Evolutionary conservation across 2,329 filamentous ascomycete species (phyloP).

Genomic region (Shiraia sp.): DNA sequence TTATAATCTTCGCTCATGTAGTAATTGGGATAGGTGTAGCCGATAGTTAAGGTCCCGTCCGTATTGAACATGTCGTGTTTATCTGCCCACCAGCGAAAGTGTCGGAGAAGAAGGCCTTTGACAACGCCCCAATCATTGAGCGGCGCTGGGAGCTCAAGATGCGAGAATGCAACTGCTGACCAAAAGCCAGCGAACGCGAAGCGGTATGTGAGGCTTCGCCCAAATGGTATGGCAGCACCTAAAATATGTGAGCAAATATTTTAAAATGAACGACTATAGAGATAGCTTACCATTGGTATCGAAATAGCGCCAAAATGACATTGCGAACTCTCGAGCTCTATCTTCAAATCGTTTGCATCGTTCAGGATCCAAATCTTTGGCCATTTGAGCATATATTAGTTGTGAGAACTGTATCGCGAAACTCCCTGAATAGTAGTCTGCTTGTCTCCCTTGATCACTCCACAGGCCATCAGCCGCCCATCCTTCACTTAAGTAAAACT

Average conservation of each 20-base stretch:
- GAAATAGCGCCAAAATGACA: slow-evolving; percentile 55
- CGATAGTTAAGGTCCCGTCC: slow-evolving; percentile 57
- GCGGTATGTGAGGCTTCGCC: slow-evolving; percentile 56
- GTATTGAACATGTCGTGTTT: slow-evolving; percentile 51
- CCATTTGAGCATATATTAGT: slow-evolving; percentile 52
- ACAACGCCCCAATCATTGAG: slow-evolving; percentile 46
- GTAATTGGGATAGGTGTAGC: slow-evolving; percentile 55
- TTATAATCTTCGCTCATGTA: slow-evolving; percentile 62
- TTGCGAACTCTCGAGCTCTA: slow-evolving; percentile 49
- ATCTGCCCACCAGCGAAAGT: slow-evolving; percentile 56
- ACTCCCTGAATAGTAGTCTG: slow-evolving; percentile 59
- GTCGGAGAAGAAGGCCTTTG: slow-evolving; percentile 56
- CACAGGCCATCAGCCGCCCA: slow-evolving; percentile 56
- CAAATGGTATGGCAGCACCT: slow-evolving; percentile 59
- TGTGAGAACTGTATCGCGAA: slow-evolving; percentile 60
- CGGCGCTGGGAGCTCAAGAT: slow-evolving; percentile 46
- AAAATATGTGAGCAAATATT: background rate
- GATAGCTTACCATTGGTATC: slow-evolving; percentile 45
- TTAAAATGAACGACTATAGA: background rate
- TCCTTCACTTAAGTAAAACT: slow-evolving; percentile 51
- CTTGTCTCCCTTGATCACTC: slow-evolving; percentile 46
- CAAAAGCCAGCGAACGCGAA: slow-evolving; percentile 58
- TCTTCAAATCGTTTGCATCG: slow-evolving; percentile 45
- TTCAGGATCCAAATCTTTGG: slow-evolving; percentile 46
- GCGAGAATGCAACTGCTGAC: slow-evolving; percentile 51